A percentile compares a stretch with the other conserved stretches of the same genome.
phyloP scores from a whole-genome alignment of 306 rosid species.

The Rubus parviflorus region DNA sequence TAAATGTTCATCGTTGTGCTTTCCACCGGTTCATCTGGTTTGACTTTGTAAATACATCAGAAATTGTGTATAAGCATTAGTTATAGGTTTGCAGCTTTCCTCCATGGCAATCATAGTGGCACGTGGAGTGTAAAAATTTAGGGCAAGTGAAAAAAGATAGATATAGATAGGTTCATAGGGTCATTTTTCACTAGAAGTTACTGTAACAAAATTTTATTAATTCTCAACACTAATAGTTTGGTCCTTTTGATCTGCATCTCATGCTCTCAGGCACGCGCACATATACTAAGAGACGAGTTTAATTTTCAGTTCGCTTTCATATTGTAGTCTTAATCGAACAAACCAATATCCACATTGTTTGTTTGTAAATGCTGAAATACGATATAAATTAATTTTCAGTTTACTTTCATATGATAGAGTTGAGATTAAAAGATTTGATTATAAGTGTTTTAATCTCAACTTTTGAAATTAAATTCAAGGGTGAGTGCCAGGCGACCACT shows the following conservation, averaged over 20 bases:
- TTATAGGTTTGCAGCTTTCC: neutral
- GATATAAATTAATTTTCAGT: too few species aligned
- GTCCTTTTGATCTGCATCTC: neutral
- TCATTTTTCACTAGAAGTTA: neutral
- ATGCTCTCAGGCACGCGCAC: neutral
- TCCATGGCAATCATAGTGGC: neutral
- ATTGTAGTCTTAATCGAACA: too few species aligned
- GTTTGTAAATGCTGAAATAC: too few species aligned
- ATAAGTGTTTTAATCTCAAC: too few species aligned
- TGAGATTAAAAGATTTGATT: too few species aligned
- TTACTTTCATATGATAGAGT: too few species aligned
- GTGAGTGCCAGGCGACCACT: too few species aligned
- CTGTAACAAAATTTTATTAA: neutral
- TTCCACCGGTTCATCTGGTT: slow-evolving; percentile 33
- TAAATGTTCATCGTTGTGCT: slow-evolving; percentile 24
- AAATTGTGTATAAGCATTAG: neutral
- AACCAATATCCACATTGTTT: too few species aligned
- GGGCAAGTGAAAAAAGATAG: neutral
- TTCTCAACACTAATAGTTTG: neutral
- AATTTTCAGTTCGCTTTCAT: too few species aligned
- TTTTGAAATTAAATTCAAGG: too few species aligned
- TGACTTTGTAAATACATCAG: slow-evolving; percentile 3
- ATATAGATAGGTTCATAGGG: slow-evolving; percentile 7
- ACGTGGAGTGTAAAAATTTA: neutral
- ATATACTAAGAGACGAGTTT: too few species aligned